Evolutionary conservation across 2,329 filamentous ascomycete species (phyloP).

Genomic region (Fusarium nanum): DNA sequence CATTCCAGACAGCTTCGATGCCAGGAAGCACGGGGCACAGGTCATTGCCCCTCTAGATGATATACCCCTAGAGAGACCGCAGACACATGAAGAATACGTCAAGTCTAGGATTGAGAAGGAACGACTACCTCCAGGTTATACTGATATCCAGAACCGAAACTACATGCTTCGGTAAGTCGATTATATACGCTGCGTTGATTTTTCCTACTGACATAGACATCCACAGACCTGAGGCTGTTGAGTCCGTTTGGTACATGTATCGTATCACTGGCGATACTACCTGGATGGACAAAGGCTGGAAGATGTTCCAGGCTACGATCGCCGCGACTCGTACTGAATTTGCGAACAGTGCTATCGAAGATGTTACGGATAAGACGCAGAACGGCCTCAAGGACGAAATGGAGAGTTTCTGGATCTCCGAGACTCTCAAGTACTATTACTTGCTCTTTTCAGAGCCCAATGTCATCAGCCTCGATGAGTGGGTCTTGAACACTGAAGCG

Average conservation of each 20-base stretch:
- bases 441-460: conserved; percentile 77
- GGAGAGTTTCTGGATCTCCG: conserved; percentile 92
- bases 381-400: conserved; percentile 69
- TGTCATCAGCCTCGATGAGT: conserved; percentile 75
- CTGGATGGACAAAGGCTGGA: conserved; percentile 87
- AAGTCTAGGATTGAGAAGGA: conserved; percentile 57
- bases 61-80: conserved; percentile 50
- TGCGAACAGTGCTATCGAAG: conserved; percentile 76
- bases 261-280: conserved; percentile 82
- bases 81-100: conserved; percentile 67
- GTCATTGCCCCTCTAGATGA: conserved; percentile 5
- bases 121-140: conserved; percentile 63
- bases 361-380: conserved; percentile 63
- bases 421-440: conserved; percentile 95
- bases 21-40: conserved; percentile 18
- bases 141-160: conserved; percentile 56
- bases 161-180: conserved; percentile 71
- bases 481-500: conserved; percentile 74
- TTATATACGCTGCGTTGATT: conserved; percentile 25
- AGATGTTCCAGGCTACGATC: conserved; percentile 81
- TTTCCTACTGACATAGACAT: conserved; percentile 17
- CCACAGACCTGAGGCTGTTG: conserved; percentile 82
- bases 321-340: conserved; percentile 72
- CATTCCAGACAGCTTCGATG: conserved; percentile 26
- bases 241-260: conserved; percentile 90